phyloP scores from a whole-genome alignment of 306 rosid species.

The Medicago arabica region DNA sequence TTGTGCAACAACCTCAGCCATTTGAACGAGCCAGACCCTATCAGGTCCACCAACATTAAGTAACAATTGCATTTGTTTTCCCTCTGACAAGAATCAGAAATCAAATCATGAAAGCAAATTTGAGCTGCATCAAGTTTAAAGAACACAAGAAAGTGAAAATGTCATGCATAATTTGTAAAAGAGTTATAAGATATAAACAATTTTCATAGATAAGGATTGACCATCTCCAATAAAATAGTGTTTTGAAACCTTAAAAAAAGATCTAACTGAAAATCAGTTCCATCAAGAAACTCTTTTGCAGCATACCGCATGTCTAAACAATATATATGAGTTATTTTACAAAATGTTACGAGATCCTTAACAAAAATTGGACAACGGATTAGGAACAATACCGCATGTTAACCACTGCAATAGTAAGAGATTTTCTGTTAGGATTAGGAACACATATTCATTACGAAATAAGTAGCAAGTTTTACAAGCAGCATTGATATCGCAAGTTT shows the following conservation, averaged over 20 bases:
- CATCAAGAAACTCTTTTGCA: neutral
- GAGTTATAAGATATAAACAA: constrained; percentile 4
- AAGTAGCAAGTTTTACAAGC: constrained; percentile 15
- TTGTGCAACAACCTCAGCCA: constrained; percentile 88
- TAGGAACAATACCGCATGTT: constrained; percentile 41
- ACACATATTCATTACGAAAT: neutral
- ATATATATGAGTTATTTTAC: constrained; percentile 9
- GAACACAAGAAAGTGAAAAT: constrained; percentile 28
- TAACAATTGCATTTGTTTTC: constrained; percentile 69
- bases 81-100: constrained; percentile 50
- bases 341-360: constrained; percentile 64
- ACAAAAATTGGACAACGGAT: constrained; percentile 84
- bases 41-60: constrained; percentile 87
- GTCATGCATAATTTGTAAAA: neutral
- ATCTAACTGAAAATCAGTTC: constrained; percentile 5
- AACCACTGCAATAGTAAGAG: constrained; percentile 72
- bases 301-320: neutral
- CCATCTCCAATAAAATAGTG: neutral
- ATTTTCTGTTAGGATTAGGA: neutral
- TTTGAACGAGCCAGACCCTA: constrained; percentile 77
- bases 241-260: constrained; percentile 29
- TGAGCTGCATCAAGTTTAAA: constrained; percentile 32
- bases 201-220: neutral
- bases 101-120: constrained; percentile 37
- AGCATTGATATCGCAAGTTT: constrained; percentile 10